Evolutionary conservation across 495 filamentous ascomycete genomes (phyloP), one percentile per base, ranked within the genome.

Genomic region (Apiosordaria backusii): DNA sequence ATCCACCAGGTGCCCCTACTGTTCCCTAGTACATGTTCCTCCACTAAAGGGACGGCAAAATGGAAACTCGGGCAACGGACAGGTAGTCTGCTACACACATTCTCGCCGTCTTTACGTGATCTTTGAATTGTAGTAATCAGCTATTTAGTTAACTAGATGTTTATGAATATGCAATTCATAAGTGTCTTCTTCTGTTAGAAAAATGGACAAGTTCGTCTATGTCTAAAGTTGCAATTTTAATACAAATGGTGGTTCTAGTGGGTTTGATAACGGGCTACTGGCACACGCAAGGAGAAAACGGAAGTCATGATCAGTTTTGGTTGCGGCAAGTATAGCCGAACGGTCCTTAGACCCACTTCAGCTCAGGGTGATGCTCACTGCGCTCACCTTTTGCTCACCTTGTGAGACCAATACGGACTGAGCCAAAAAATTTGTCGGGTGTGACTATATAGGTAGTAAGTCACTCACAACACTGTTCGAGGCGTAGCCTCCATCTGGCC

Each of bases 1-100:
- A 58, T 58, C 3, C 3, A 25, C 55, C 55, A 58, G 55, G 55
- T 58, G 2, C 55, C 55, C 55, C 4, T 25, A 6, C 55, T 58
- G 4, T 58, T 58, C 55, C 55, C 55, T 58, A 58, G 55, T 58
- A 58, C 4, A 58, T 58, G 55, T 22, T 22, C 0, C 55, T 0
- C 1, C 4, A 58, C n/a, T 23, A 58, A 23, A 25, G 55, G 23
- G 2, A 58, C 55, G 3, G 55, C 1, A 22, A 58, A 58, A n/a
- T n/a, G n/a, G n/a, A n/a, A n/a, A n/a, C n/a, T n/a, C n/a, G n/a
- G n/a, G n/a, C n/a, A n/a, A 58, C 55, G 23, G 55, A 25, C 2
- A 58, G 55, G 55, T 58, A 58, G 55, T 6, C 55, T 58, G 55
- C 55, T 58, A 58, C 4, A 58, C 21, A 58, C 23, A 58, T 58